phyloP scores from a whole-genome alignment of 2,329 filamentous ascomycete species.

The Thyridium curvatum region DNA sequence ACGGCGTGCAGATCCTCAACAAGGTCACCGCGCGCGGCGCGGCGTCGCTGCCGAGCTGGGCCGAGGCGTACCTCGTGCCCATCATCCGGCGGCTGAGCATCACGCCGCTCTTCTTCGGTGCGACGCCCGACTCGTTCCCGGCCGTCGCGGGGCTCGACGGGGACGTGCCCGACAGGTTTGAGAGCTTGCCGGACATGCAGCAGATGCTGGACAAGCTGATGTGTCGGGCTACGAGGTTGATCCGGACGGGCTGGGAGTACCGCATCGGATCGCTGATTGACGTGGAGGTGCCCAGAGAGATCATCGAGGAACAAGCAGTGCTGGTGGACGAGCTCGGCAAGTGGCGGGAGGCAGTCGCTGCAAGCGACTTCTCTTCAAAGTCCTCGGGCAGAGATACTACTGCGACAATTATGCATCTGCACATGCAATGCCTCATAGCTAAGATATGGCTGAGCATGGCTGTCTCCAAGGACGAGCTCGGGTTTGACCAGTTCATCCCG shows the following conservation, averaged over 20 bases:
- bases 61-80: slow-evolving; percentile 22
- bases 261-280: slow-evolving; percentile 1
- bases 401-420: slow-evolving; percentile 18
- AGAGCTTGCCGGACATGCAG: slow-evolving; percentile 18
- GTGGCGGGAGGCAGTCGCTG: background rate
- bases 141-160: slow-evolving; percentile 4
- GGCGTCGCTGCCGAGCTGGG: slow-evolving; percentile 14
- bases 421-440: slow-evolving; percentile 27
- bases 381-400: background rate
- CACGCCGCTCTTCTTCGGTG: slow-evolving; percentile 30
- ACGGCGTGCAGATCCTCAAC: slow-evolving; percentile 14
- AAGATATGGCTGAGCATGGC: slow-evolving; percentile 25
- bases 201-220: slow-evolving; percentile 19
- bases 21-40: background rate
- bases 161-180: background rate
- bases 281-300: slow-evolving; percentile 1
- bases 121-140: slow-evolving; percentile 14
- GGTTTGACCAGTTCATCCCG: slow-evolving; percentile 25
- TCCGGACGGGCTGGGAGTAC: slow-evolving; percentile 4
- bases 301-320: slow-evolving; percentile 3
- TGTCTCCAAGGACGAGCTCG: slow-evolving; percentile 21
- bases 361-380: background rate
- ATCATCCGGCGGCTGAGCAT: slow-evolving; percentile 30
- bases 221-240: slow-evolving; percentile 5
- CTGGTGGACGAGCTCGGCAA: background rate